Evolutionary conservation across 106 monocot genomes (phyloP).

Genomic region (Acanthochlamys bracteata): DNA sequence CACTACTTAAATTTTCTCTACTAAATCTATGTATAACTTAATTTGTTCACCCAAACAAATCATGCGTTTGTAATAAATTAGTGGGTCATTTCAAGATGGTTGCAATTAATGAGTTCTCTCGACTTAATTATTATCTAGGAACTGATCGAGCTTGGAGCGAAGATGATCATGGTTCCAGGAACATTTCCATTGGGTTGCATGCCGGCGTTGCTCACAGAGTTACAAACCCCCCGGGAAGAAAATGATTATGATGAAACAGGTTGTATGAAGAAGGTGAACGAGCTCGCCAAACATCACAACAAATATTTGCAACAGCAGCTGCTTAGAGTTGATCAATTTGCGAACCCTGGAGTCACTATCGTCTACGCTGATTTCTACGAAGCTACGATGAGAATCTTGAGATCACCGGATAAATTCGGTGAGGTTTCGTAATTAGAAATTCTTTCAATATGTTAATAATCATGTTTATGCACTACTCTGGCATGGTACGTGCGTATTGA

Average conservation of each 20-base stretch:
- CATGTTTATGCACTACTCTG: no score
- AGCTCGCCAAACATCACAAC: conserved; percentile 31
- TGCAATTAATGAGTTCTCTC: no score
- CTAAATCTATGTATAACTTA: no score
- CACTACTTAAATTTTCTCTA: no score
- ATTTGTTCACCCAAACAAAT: no score
- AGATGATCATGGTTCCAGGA: conserved; percentile 24
- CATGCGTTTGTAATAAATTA: no score
- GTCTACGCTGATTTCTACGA: conserved; percentile 22
- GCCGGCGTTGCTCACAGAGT: conserved; percentile 16
- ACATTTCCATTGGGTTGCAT: conserved; percentile 30
- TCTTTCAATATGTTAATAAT: no score
- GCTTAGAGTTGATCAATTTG: conserved; percentile 7
- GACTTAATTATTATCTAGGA: conserved; percentile 15
- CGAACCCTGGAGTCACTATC: conserved; percentile 26
- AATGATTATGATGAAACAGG: conserved; percentile 22
- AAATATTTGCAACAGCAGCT: conserved; percentile 17
- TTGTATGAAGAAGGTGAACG: conserved; percentile 32
- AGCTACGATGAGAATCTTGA: conserved; percentile 15
- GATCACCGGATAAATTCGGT: conserved; percentile 24
- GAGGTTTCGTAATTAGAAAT: not conserved
- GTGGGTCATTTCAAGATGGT: no score
- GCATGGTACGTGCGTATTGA: no score
- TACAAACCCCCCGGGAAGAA: not conserved
- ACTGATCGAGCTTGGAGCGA: conserved; percentile 25